Percentiles rank a stretch among this genome's conserved stretches.
Evolutionary conservation across 768 basidiomycete genomes (phyloP).

Genomic region (Xerocomus brunneocitrinus): DNA sequence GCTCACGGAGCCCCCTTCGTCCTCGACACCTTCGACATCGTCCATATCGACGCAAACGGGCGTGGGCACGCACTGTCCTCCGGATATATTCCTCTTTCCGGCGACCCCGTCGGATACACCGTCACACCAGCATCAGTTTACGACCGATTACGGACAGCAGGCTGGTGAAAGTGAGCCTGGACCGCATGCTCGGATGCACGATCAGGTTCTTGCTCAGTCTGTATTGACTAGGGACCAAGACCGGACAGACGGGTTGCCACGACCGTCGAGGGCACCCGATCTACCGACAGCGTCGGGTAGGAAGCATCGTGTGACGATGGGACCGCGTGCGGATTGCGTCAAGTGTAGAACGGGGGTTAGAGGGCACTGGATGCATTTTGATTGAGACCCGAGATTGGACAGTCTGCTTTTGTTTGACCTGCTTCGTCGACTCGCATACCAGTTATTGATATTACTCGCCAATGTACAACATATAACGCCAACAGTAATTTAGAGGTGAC

Average conservation of each 20-base stretch:
- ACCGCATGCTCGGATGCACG: constrained; percentile 4
- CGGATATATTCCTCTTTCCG: constrained; percentile 28
- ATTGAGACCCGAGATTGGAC: constrained; percentile 26
- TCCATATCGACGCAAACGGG: constrained; percentile 6
- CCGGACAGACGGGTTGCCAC: constrained; percentile 14
- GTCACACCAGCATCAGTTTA: constrained; percentile 12
- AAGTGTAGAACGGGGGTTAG: constrained; percentile 62
- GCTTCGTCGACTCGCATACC: constrained; percentile 1
- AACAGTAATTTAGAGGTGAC: background rate
- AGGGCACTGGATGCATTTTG: constrained; percentile 71
- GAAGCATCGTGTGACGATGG: constrained; percentile 61
- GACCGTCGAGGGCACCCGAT: constrained; percentile 11
- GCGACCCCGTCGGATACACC: constrained; percentile 23
- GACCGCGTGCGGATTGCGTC: constrained; percentile 62
- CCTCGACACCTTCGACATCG: constrained; percentile 17
- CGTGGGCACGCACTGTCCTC: constrained; percentile 12
- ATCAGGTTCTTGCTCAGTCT: constrained; percentile 1
- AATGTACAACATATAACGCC: constrained; percentile 2
- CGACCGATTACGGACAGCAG: constrained; percentile 1
- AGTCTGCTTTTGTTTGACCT: too few relatives aligned
- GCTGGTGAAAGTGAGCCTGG: background rate
- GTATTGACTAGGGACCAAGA: constrained; percentile 6
- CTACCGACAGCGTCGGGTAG: constrained; percentile 20
- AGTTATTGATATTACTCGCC: background rate
- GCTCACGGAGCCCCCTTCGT: constrained; percentile 20